These are phyloP conservation scores for Aaosphaeria pasadenensis DNA, from an alignment of 2,329 filamentous ascomycete species.

Conservation along the genomic window DNA sequence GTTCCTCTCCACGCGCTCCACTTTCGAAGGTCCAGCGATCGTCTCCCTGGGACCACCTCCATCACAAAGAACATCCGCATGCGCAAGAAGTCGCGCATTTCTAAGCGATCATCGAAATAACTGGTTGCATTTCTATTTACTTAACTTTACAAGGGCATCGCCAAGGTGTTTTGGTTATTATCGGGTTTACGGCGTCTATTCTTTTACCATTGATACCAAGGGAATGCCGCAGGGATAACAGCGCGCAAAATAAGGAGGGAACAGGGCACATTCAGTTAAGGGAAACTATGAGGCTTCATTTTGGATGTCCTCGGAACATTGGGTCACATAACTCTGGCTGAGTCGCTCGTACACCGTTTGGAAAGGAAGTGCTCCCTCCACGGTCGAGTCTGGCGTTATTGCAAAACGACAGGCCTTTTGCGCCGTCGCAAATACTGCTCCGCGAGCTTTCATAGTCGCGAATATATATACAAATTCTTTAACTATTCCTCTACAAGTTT, in stretches of 20 bases:
- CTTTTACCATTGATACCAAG: constrained; percentile 27
- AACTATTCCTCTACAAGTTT: no score
- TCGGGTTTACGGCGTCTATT: constrained; percentile 6
- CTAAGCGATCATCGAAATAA: constrained; percentile 17
- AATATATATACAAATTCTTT: no score
- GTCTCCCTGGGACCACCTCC: constrained; percentile 17
- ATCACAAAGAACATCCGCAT: constrained; percentile 31
- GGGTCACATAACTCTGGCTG: not conserved
- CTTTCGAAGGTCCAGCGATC: constrained; percentile 24
- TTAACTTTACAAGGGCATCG: constrained; percentile 20
- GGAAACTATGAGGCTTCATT: no score
- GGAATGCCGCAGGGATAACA: not conserved
- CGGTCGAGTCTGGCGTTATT: constrained; percentile 32
- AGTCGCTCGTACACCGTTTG: no score
- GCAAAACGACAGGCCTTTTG: no score
- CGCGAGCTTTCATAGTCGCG: no score
- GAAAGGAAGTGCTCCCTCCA: constrained; percentile 21
- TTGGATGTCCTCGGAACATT: not conserved
- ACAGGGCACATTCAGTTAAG: no score
- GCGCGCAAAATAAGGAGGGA: constrained; percentile 5
- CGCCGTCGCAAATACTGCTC: no score
- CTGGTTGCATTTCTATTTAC: constrained; percentile 2
- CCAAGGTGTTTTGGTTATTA: constrained; percentile 26
- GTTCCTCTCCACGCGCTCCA: constrained; percentile 9
- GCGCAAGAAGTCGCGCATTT: constrained; percentile 23